These are phyloP conservation scores for Artemisia argyi DNA, from an alignment of 129 eudicot genomes.

Conservation along the genomic window DNA sequence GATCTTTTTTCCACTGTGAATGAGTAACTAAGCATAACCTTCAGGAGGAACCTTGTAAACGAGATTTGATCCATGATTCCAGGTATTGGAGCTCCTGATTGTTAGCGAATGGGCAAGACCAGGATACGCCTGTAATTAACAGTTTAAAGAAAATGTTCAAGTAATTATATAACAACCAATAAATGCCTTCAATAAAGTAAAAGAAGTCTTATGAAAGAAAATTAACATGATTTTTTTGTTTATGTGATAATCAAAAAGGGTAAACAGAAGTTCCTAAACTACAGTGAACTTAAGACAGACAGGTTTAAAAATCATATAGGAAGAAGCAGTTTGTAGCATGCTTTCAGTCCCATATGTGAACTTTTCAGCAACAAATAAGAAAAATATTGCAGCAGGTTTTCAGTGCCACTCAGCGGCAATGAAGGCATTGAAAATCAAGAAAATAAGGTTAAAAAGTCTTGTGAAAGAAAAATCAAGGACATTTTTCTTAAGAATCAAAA, in stretches of 20 bases:
- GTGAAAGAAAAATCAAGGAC: neutral
- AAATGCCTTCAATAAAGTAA: conserved; percentile 20
- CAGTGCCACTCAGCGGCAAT: too few species aligned
- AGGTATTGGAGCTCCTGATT: conserved; percentile 63
- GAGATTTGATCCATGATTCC: conserved; percentile 79
- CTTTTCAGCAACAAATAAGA: too few species aligned
- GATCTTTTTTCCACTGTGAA: too few species aligned
- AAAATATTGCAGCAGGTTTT: too few species aligned
- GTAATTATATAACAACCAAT: neutral
- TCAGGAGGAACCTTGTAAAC: conserved; percentile 55
- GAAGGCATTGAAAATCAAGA: too few species aligned
- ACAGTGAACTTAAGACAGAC: too few species aligned
- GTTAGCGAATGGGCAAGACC: conserved; percentile 70
- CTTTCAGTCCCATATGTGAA: too few species aligned
- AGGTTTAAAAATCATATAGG: too few species aligned
- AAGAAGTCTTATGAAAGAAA: neutral
- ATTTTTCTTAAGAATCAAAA: neutral
- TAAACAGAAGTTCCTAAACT: too few species aligned
- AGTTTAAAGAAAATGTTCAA: neutral
- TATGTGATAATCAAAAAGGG: too few species aligned
- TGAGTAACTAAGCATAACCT: neutral
- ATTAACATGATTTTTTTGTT: neutral
- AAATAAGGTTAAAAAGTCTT: neutral
- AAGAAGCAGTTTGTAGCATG: too few species aligned
- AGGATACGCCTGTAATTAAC: conserved; percentile 60